Evolutionary conservation across 1,284 basidiomycete genomes (phyloP), one percentile per base, ranked within the genome.

Genomic region (Amylostereum areolatum): DNA sequence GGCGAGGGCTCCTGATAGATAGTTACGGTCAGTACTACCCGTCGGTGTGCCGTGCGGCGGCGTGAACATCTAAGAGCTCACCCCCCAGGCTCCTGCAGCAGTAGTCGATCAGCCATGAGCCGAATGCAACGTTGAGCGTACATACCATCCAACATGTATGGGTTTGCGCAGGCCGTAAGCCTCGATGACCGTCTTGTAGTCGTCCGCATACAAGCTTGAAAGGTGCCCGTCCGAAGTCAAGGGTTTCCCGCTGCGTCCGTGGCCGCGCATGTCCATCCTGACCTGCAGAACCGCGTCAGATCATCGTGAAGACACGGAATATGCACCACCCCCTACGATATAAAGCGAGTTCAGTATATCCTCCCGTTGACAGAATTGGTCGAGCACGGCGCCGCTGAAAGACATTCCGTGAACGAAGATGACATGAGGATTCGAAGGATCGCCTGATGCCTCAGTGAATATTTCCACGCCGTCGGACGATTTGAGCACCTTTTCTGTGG

Each of bases 341-440:
- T 18, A 18, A 18, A 18, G 18, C 18, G 18, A 18, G 18, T 18
- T 18, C 18, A 18, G 18, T 18, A 18, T 18, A 18, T 18, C 18
- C 18, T 18, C 18, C 18, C 18, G 18, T 18, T 47, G 41, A 46
- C 69, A 66, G 29, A 70, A 57, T 24, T 57, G 54, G 50, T 71
- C 64, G 43, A 66, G 72, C n/a, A 64, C 62, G 5, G 59, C 53
- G 11, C 59, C 52, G 31, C 59, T 62, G 36, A 68, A 50, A 7
- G 60, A 60, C 43, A 66, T 61, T 10, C 68, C 71, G 54, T 71
- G 71, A 11, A 72, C 61, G 51, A 73, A 66, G 27, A 73, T 60
- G 28, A 72, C 53, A 18, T 60, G 55, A 2, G 68, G 68, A 33
- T 70, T 69, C 12, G 55, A 52, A 3, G 62, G 58, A 52, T 69